These are phyloP conservation scores for Gymnopus androsaceus DNA, from an alignment of 1,284 basidiomycete genomes.

Conservation along the genomic window DNA sequence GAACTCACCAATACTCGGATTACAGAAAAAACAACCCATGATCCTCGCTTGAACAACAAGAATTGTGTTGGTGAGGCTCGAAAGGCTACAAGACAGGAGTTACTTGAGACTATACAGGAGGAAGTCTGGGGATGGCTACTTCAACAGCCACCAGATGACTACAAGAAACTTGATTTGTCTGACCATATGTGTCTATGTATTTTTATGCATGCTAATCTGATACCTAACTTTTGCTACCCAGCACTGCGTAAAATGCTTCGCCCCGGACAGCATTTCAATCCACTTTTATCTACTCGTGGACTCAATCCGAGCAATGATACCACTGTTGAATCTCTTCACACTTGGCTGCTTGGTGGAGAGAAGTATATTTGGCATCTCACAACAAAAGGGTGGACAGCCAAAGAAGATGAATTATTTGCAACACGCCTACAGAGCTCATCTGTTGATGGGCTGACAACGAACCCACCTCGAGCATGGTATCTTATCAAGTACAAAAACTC, in stretches of 20 bases:
- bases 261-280: not conserved
- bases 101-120: slow-evolving; percentile 16
- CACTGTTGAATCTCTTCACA: slow-evolving; percentile 39
- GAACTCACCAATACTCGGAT: slow-evolving; percentile 8
- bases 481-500: slow-evolving; percentile 26
- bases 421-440: slow-evolving; percentile 19
- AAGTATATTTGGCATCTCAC: slow-evolving; percentile 36
- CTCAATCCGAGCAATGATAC: slow-evolving; percentile 35
- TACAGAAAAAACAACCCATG: slow-evolving; percentile 13
- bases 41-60: too few relatives aligned
- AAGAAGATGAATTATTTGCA: not conserved
- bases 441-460: slow-evolving; percentile 22
- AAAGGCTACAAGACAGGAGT: too few relatives aligned
- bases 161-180: slow-evolving; percentile 21
- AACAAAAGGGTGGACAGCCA: slow-evolving; percentile 1
- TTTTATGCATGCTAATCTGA: too few relatives aligned
- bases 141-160: slow-evolving; percentile 19
- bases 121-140: slow-evolving; percentile 23
- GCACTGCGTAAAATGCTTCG: slow-evolving; percentile 11
- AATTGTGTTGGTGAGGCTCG: too few relatives aligned
- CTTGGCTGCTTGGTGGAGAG: slow-evolving; percentile 34
- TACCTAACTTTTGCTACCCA: too few relatives aligned
- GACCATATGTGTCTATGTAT: too few relatives aligned
- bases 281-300: slow-evolving; percentile 21
- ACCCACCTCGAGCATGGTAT: slow-evolving; percentile 25